Evolutionary conservation across 768 basidiomycete genomes (phyloP).

Genomic region (Kwoniella shandongensis): DNA sequence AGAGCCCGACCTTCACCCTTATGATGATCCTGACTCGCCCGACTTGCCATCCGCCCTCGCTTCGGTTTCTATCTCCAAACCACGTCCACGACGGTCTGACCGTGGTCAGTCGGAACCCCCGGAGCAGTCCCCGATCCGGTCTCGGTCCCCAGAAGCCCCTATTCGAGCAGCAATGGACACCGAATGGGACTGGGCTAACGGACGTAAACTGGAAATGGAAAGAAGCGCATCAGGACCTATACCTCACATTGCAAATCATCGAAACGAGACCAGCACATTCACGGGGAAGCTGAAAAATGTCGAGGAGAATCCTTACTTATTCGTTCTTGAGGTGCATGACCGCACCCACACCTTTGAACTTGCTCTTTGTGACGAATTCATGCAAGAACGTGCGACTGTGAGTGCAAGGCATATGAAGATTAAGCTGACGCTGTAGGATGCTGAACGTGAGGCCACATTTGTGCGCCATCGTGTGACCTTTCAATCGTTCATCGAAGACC

Average conservation of each 20-base stretch:
- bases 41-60: constrained; percentile 16
- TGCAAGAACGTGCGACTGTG: constrained; percentile 13
- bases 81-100: constrained; percentile 17
- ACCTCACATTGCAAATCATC: no score
- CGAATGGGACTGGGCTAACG: constrained; percentile 92
- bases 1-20: constrained; percentile 27
- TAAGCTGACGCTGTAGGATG: constrained; percentile 58
- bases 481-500: constrained; percentile 66
- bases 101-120: constrained; percentile 44
- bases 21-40: constrained; percentile 47
- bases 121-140: constrained; percentile 3
- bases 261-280: constrained; percentile 2
- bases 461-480: constrained; percentile 66
- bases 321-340: constrained; percentile 66
- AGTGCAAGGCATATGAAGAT: background rate
- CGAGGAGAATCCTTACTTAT: constrained; percentile 63
- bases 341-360: constrained; percentile 65
- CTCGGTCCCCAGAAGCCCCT: background rate
- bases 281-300: constrained; percentile 58
- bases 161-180: constrained; percentile 59
- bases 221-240: constrained; percentile 10
- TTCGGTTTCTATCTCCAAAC: constrained; percentile 10
- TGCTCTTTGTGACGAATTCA: constrained; percentile 60
- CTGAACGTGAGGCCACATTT: constrained; percentile 59
- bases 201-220: constrained; percentile 55